Percentiles rank a stretch among this genome's conserved stretches.
phyloP scores from a whole-genome alignment of 768 basidiomycete species.

The Trametes elegans region DNA sequence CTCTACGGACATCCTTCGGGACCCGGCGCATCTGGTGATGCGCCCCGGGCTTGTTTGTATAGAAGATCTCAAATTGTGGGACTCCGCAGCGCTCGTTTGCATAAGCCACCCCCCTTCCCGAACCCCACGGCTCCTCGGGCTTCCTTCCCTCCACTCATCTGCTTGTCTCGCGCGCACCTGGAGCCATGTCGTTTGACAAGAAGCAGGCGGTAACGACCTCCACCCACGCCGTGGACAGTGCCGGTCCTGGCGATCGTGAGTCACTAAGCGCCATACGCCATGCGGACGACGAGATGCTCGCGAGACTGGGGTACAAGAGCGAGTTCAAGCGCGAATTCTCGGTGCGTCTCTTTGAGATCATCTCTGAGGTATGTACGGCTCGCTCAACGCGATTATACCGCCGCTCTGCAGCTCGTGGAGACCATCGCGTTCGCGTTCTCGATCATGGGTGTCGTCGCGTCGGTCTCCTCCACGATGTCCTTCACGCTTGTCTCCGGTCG shows the following conservation, averaged over 20 bases:
- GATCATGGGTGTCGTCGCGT: slow-evolving; percentile 72
- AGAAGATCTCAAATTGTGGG: too few species aligned
- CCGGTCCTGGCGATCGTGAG: slow-evolving; percentile 4
- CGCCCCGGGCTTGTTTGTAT: too few species aligned
- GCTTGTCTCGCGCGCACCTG: neutral
- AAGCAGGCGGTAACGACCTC: slow-evolving; percentile 18
- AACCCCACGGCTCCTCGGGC: neutral
- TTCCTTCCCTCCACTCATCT: slow-evolving; percentile 10
- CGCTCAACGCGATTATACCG: neutral
- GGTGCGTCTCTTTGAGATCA: slow-evolving; percentile 34
- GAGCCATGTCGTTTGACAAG: slow-evolving; percentile 21
- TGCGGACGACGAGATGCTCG: slow-evolving; percentile 57
- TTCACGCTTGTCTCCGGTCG: slow-evolving; percentile 59
- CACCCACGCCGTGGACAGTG: slow-evolving; percentile 1
- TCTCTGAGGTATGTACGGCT: too few species aligned
- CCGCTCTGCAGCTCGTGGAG: slow-evolving; percentile 45
- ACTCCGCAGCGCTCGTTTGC: neutral
- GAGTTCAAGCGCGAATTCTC: slow-evolving; percentile 77
- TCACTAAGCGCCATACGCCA: slow-evolving; percentile 29
- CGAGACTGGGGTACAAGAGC: slow-evolving; percentile 66
- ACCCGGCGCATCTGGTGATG: neutral
- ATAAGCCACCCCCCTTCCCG: neutral
- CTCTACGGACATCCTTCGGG: slow-evolving; percentile 3
- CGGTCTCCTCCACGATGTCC: slow-evolving; percentile 62
- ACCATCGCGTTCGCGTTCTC: slow-evolving; percentile 66